Conservation (phyloP, 257 asterid species). For the Solanum ahanhuiri region DNA sequence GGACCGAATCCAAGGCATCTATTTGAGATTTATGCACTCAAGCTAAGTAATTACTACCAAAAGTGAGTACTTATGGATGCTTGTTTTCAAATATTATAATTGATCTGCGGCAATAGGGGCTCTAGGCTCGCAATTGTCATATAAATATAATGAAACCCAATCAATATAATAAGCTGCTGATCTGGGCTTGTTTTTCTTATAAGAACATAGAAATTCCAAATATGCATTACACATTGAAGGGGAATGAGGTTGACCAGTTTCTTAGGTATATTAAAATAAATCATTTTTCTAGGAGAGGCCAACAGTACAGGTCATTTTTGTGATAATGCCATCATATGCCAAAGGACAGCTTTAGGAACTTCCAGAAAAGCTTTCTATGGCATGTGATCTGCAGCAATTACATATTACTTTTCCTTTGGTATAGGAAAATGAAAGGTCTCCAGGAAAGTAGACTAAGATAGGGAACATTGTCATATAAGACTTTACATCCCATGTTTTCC, state of each 20-base stretch:
- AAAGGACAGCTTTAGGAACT: not conserved
- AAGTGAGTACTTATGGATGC: constrained; percentile 40
- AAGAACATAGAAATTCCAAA: not conserved
- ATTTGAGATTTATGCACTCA: constrained; percentile 83
- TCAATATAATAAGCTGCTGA: not conserved
- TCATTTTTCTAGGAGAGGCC: not conserved
- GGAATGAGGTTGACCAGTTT: not conserved
- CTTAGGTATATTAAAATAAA: not conserved
- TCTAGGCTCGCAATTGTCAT: not conserved
- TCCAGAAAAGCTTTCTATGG: not conserved
- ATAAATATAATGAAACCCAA: not conserved
- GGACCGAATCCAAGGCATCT: constrained; percentile 89
- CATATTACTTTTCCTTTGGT: not conserved
- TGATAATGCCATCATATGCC: not conserved
- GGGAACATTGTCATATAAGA: not conserved
- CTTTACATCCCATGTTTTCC: not conserved
- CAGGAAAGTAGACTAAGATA: not conserved
- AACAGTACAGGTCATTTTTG: not conserved
- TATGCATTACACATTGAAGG: not conserved
- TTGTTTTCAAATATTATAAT: not conserved
- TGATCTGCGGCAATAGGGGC: not conserved
- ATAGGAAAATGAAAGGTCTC: not conserved
- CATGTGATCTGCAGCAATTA: not conserved
- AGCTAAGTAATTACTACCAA: constrained; percentile 55
- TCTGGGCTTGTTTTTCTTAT: not conserved